phyloP scores from a whole-genome alignment of 257 asterid genomes.

The Nicotiana undulata region DNA sequence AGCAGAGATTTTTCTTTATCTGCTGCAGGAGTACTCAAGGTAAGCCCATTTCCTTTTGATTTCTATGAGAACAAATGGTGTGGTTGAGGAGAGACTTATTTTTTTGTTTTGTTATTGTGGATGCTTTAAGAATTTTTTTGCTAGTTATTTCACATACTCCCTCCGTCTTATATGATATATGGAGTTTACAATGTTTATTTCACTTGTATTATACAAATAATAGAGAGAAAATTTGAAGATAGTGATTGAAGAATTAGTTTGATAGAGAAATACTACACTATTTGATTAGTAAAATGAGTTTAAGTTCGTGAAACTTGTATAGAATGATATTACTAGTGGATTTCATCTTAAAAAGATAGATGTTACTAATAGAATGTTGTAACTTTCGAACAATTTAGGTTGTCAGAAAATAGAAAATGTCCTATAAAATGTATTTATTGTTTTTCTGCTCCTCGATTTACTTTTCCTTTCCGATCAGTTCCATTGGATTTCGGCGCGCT shows the following conservation, averaged over 20 bases:
- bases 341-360: neutral
- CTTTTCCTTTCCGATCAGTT: neutral
- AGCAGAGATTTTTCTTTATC: constrained; percentile 86
- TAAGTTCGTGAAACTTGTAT: neutral
- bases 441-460: neutral
- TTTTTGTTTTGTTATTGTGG: neutral
- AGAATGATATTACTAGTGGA: neutral
- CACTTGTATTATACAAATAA: neutral
- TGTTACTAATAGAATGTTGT: neutral
- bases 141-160: neutral
- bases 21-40: constrained; percentile 82
- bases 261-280: neutral
- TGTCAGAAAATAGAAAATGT: neutral
- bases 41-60: constrained; percentile 9
- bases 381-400: neutral
- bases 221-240: neutral
- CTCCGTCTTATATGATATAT: neutral
- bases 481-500: neutral
- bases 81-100: neutral
- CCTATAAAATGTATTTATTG: neutral
- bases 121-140: neutral
- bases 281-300: neutral
- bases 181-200: neutral
- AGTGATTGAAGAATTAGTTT: neutral
- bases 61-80: neutral